Evolutionary conservation across 2,329 filamentous ascomycete species (phyloP).

Genomic region (Botryotinia globosa): DNA sequence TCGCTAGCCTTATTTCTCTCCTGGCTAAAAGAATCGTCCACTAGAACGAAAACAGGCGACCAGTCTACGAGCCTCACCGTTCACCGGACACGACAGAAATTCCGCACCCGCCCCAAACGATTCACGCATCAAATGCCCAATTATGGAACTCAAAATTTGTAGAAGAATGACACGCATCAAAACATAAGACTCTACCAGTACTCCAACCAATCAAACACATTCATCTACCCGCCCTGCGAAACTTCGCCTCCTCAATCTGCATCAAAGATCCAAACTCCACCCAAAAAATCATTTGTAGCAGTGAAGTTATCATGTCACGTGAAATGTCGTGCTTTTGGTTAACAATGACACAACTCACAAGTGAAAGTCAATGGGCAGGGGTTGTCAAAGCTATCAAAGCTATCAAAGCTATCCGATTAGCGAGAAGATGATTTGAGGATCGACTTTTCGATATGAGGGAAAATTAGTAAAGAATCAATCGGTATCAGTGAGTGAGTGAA

Average conservation of each 20-base stretch:
- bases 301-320: constrained; percentile 5
- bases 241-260: not conserved
- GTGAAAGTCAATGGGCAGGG: not conserved
- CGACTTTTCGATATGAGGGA: not conserved
- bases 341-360: constrained; percentile 9
- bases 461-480: not conserved
- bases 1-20: not conserved
- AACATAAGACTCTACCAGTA: not conserved
- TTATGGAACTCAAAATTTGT: not conserved
- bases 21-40: not conserved
- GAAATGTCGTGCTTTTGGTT: constrained; percentile 14
- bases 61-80: not conserved
- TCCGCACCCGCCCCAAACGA: not conserved
- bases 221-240: not conserved
- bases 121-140: not conserved
- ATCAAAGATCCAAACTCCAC: not conserved
- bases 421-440: constrained; percentile 9
- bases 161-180: not conserved
- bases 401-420: not conserved
- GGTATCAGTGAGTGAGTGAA: too few relatives aligned
- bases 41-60: not conserved
- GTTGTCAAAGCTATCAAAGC: not conserved
- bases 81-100: not conserved
- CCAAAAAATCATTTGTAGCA: not conserved
- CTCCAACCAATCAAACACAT: not conserved